These are phyloP conservation scores for Vicia sativa DNA, from an alignment of 306 rosid species.

Conservation along the genomic window DNA sequence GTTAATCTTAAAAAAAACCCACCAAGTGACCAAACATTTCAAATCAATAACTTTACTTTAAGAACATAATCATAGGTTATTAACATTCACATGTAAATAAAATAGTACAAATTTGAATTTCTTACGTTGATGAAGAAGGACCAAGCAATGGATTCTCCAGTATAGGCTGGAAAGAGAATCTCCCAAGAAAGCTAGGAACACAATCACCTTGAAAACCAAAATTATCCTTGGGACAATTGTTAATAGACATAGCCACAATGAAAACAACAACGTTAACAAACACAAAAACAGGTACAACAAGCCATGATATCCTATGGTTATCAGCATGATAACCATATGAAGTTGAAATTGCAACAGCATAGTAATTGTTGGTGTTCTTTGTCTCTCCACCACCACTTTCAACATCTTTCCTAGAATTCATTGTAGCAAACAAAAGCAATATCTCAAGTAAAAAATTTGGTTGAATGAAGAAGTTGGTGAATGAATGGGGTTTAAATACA, in stretches of 20 bases:
- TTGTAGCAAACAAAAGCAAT: background rate
- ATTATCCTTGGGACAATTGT: constrained; percentile 65
- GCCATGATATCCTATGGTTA: constrained; percentile 79
- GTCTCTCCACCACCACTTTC: constrained; percentile 45
- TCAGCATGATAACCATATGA: constrained; percentile 50
- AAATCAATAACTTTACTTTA: no score
- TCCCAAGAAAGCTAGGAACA: constrained; percentile 64
- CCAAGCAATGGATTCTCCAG: constrained; percentile 86
- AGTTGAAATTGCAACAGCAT: constrained; percentile 32
- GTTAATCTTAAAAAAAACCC: constrained; percentile 61
- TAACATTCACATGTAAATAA: no score
- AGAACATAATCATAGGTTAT: no score
- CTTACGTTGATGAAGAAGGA: constrained; percentile 80
- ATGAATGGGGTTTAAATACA: constrained; percentile 39
- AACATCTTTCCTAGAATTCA: constrained; percentile 54
- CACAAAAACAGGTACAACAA: constrained; percentile 70
- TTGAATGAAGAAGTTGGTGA: constrained; percentile 28
- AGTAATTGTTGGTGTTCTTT: constrained; percentile 36
- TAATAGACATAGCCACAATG: constrained; percentile 62
- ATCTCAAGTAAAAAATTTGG: constrained; percentile 11
- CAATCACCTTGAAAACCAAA: constrained; percentile 51
- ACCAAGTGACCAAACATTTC: background rate
- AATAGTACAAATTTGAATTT: background rate
- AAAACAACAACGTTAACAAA: constrained; percentile 67
- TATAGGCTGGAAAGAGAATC: constrained; percentile 76